Evolutionary conservation across 1,139 yeast species (phyloP).

Genomic region (Geotrichum siamense): DNA sequence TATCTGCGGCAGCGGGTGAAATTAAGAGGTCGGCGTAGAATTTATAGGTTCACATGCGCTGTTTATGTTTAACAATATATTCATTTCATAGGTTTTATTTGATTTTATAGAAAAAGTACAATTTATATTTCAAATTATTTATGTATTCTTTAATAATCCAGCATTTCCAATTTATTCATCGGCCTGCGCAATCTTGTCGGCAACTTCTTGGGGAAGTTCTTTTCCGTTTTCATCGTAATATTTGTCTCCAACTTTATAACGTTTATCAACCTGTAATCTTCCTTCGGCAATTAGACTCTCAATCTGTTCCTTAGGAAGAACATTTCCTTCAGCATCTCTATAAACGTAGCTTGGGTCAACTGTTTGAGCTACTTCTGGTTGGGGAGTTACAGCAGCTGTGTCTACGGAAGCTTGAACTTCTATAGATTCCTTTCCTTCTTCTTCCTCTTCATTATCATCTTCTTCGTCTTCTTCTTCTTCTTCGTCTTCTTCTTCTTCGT

Average conservation of each 20-base stretch:
- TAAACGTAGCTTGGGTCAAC: conserved; percentile 24
- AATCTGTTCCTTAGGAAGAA: conserved; percentile 29
- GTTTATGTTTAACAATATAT: no score
- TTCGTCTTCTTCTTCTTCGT: neutral
- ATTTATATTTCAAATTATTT: neutral
- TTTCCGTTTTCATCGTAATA: conserved; percentile 19
- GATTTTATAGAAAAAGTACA: neutral
- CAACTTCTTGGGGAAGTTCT: conserved; percentile 13
- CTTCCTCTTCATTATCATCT: conserved; percentile 8
- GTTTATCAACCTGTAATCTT: conserved; percentile 21
- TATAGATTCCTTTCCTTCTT: neutral
- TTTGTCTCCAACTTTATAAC: conserved; percentile 12
- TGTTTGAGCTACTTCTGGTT: conserved; percentile 13
- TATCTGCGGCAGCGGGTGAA: conserved; percentile 46
- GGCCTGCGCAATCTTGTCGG: conserved; percentile 3
- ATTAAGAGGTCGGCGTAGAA: conserved; percentile 23
- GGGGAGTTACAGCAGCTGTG: conserved; percentile 8
- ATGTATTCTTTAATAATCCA: neutral
- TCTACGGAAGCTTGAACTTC: conserved; percentile 4
- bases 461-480: conserved; percentile 10
- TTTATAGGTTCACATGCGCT: no score
- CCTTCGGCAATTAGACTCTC: conserved; percentile 25
- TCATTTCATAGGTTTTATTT: no score
- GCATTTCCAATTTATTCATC: neutral
- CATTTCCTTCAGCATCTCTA: conserved; percentile 32